Conservation (phyloP, 2,329 filamentous ascomycete species). For the Salinomyces thailandicus region DNA sequence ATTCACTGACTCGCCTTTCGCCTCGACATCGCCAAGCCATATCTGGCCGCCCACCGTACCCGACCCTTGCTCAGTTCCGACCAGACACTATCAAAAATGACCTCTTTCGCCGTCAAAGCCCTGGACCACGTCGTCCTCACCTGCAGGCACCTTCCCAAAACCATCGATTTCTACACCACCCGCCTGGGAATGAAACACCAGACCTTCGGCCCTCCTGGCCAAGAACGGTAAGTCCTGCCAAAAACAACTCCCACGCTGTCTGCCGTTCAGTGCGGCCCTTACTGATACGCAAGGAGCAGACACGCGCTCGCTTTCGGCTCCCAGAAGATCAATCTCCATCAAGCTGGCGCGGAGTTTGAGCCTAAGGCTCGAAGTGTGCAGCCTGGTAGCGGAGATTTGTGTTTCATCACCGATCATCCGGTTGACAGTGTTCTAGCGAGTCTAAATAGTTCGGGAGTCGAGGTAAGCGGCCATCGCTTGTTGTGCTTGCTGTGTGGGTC, state of each 20-base stretch:
- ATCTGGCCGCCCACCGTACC: no score
- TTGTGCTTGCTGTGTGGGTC: background rate
- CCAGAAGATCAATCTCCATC: constrained; percentile 54
- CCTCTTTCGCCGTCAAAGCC: constrained; percentile 27
- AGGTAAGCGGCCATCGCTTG: constrained; percentile 27
- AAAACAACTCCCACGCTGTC: no score
- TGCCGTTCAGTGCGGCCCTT: no score
- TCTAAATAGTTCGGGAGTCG: constrained; percentile 36
- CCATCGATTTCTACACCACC: constrained; percentile 45
- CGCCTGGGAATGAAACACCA: constrained; percentile 49
- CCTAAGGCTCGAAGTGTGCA: constrained; percentile 46
- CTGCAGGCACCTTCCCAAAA: constrained; percentile 40
- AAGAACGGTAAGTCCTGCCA: constrained; percentile 10
- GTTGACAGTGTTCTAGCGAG: constrained; percentile 37
- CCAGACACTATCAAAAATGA: no score
- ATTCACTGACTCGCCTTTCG: no score
- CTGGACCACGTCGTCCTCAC: constrained; percentile 54
- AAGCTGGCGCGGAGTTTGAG: constrained; percentile 48
- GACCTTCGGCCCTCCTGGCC: constrained; percentile 35
- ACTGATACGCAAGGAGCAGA: no score
- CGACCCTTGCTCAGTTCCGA: no score
- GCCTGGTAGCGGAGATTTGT: constrained; percentile 50
- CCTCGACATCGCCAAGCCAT: no score
- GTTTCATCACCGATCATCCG: constrained; percentile 46
- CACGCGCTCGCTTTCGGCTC: constrained; percentile 47